phyloP scores from a whole-genome alignment of 2,329 filamentous ascomycete species.

The Fusarium oligoseptatum region DNA sequence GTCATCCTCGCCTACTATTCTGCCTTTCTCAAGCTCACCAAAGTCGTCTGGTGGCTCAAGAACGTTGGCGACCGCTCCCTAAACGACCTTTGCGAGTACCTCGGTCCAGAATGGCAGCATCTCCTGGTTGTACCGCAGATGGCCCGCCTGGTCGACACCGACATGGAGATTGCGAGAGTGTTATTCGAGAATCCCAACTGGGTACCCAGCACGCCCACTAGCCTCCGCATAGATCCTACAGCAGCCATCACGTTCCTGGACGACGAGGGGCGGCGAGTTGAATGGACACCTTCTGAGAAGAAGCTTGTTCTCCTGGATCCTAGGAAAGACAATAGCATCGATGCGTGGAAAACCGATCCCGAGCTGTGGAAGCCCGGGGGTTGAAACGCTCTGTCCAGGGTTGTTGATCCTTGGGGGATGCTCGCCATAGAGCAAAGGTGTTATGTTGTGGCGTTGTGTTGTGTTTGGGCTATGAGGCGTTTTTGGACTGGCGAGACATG shows the following conservation, averaged over 20 bases:
- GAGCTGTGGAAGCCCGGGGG: background rate
- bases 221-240: conserved; percentile 27
- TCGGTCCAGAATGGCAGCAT: conserved; percentile 57
- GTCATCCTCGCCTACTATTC: conserved; percentile 67
- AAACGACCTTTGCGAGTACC: conserved; percentile 55
- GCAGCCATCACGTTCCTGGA: conserved; percentile 38
- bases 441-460: background rate
- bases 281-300: conserved; percentile 37
- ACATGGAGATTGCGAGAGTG: conserved; percentile 55
- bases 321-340: conserved; percentile 2
- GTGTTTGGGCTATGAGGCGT: background rate
- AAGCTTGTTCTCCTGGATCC: conserved; percentile 40
- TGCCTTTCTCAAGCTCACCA: conserved; percentile 61
- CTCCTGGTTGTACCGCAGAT: conserved; percentile 58
- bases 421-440: background rate
- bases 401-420: background rate
- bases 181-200: conserved; percentile 61
- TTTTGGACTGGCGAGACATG: background rate
- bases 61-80: conserved; percentile 63
- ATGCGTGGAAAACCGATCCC: background rate
- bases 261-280: conserved; percentile 40
- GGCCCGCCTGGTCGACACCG: conserved; percentile 52
- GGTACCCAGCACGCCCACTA: conserved; percentile 45
- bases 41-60: conserved; percentile 63
- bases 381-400: background rate